Base-by-base conservation (phyloP, 1,284 basidiomycete species). In the Entoloma clypeatum region DNA sequence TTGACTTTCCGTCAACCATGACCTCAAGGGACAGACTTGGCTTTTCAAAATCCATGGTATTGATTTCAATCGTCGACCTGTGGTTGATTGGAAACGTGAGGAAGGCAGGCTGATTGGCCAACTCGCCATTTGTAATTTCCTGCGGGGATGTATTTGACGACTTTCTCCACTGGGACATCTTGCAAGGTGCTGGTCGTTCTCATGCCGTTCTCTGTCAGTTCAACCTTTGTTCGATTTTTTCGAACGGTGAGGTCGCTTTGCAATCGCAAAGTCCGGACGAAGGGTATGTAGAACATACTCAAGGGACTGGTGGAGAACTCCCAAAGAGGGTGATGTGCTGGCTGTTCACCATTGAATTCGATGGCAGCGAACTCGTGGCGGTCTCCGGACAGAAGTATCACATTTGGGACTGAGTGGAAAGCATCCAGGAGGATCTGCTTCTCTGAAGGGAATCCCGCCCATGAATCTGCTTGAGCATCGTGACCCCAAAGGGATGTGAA, bases 311-410 rank as follows among this genome's bases (percentile, higher is more conserved):
- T 71, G 3, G 70, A 72, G 29, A 71, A 60, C 29, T 72, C 71
- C 27, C 56, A 51, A 28, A 71, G 58, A 2, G 62, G 50, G 45
- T 67, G 58, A 10, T 53, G 47, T 6, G 68, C 64, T 8, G 52
- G 44, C 25, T 53, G 46, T 6, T 69, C 65, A 14, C 68, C 59
- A 39, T 67, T 70, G 58, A 76, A 81, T 60, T 81, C 75, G 56
- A 88, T 72, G 2, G 77, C 77, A 2, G 86, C 86, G 57, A 89
- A 90, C 60, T 91, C 86, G 61, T 91, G 88, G 7, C 86, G 72
- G 58, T 90, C 87, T 5, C 81, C 80, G 1, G 76, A 79, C 29
- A 84, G 63, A 31, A 88, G 58, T 51, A 86, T 67, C 22, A 85
- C 75, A 55, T 91, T 90, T 3, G 85, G 84, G 4, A 91, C 79